Evolutionary conservation across 345 rosid species (phyloP).

Genomic region (Rhizophora apiculata): DNA sequence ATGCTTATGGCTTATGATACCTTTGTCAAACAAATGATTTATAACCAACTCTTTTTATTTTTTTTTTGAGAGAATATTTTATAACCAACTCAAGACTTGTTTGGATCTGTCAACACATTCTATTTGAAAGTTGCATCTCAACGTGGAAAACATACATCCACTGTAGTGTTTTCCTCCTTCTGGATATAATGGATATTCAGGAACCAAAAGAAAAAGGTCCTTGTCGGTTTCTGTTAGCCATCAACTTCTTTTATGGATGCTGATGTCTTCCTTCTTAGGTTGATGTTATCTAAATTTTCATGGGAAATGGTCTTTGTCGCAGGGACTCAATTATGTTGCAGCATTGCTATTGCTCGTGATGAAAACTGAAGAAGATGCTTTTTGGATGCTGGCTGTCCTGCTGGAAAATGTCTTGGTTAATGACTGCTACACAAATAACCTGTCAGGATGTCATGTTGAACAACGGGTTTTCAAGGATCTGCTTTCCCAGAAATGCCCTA

Average conservation of each 20-base stretch:
- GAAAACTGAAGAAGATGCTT: conserved; percentile 99
- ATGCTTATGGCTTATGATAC: neutral
- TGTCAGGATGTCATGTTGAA: conserved; percentile 97
- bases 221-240: neutral
- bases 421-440: conserved; percentile 90
- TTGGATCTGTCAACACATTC: too few species aligned
- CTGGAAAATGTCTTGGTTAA: conserved; percentile 89
- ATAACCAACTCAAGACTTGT: neutral
- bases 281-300: neutral
- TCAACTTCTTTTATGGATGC: neutral
- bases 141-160: neutral
- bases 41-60: neutral
- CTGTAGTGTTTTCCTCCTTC: neutral
- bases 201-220: neutral
- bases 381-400: conserved; percentile 98
- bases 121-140: neutral
- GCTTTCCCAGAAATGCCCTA: conserved; percentile 77
- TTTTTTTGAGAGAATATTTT: neutral
- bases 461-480: conserved; percentile 96
- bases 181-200: neutral
- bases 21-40: neutral
- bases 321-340: conserved; percentile 97
- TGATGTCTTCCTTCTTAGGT: neutral
- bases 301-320: conserved; percentile 10
- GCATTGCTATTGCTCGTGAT: conserved; percentile 90